A percentile compares a stretch with the other conserved stretches of the same genome.
Evolutionary conservation across 106 monocot species (phyloP).

Genomic region (Agapanthus africanus): DNA sequence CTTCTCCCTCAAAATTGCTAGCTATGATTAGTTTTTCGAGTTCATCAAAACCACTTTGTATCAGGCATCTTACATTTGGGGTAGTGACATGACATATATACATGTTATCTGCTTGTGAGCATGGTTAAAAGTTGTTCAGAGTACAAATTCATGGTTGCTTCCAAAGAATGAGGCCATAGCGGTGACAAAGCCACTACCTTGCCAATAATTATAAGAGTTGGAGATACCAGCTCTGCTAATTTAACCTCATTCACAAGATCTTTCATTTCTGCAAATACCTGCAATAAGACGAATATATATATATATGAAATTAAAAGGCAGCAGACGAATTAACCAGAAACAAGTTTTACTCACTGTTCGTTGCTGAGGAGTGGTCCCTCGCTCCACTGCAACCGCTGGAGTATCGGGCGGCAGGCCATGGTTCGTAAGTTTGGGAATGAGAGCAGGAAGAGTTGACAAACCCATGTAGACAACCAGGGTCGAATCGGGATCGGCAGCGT

Average conservation of each 20-base stretch:
- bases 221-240: constrained; percentile 58
- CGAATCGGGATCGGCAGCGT: constrained; percentile 80
- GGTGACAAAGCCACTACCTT: constrained; percentile 79
- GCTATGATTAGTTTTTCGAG: too few relatives aligned
- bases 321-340: not conserved
- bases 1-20: too few relatives aligned
- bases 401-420: constrained; percentile 67
- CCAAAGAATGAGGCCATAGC: constrained; percentile 55
- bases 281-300: too few relatives aligned
- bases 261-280: constrained; percentile 75
- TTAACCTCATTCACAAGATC: constrained; percentile 66
- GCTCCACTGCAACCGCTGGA: constrained; percentile 88
- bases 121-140: too few relatives aligned
- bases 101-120: too few relatives aligned
- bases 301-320: too few relatives aligned
- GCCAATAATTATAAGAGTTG: constrained; percentile 85
- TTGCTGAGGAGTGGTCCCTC: constrained; percentile 95
- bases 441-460: constrained; percentile 77
- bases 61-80: too few relatives aligned
- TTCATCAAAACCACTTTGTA: too few relatives aligned
- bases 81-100: too few relatives aligned
- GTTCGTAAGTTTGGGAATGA: constrained; percentile 48
- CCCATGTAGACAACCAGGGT: constrained; percentile 97
- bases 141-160: too few relatives aligned
- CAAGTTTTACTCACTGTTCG: constrained; percentile 39